phyloP scores from a whole-genome alignment of 192 early-diverging fungal species.

The Backusella sp. region DNA sequence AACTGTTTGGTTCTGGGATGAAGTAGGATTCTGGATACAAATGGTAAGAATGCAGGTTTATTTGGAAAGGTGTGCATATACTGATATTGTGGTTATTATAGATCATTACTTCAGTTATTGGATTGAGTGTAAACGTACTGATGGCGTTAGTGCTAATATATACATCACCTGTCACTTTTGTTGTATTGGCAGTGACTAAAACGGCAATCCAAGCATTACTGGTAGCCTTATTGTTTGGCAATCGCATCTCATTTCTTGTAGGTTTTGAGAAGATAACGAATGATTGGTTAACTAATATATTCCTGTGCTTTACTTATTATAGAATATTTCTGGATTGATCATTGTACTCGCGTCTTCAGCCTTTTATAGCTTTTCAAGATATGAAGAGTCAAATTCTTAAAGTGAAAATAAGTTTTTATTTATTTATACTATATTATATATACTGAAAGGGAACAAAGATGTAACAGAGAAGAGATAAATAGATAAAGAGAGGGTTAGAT shows the following conservation, averaged over 20 bases:
- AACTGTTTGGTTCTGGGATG: constrained; percentile 46
- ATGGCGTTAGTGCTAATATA: constrained; percentile 61
- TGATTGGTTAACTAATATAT: not conserved
- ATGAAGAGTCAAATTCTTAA: constrained; percentile 5
- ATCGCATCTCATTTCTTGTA: constrained; percentile 56
- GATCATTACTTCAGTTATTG: constrained; percentile 49
- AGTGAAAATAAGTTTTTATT: not conserved
- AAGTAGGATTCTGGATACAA: constrained; percentile 50
- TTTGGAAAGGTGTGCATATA: not conserved
- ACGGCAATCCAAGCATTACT: constrained; percentile 47
- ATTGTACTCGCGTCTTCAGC: constrained; percentile 46
- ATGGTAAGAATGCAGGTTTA: constrained; percentile 32
- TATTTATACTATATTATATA: not conserved
- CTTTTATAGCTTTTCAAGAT: constrained; percentile 30
- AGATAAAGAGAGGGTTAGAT: not conserved
- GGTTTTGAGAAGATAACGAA: not conserved
- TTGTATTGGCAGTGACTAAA: constrained; percentile 58
- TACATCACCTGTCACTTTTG: constrained; percentile 56
- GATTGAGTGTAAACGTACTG: constrained; percentile 55
- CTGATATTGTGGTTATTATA: not conserved
- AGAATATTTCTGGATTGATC: constrained; percentile 49
- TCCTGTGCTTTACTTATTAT: not conserved
- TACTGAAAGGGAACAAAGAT: not conserved
- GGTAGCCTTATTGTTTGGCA: constrained; percentile 51
- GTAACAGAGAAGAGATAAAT: not conserved